Evolutionary conservation across 768 basidiomycete species (phyloP), one percentile per base, ranked within the genome.

Genomic region (Scleroderma bovista): DNA sequence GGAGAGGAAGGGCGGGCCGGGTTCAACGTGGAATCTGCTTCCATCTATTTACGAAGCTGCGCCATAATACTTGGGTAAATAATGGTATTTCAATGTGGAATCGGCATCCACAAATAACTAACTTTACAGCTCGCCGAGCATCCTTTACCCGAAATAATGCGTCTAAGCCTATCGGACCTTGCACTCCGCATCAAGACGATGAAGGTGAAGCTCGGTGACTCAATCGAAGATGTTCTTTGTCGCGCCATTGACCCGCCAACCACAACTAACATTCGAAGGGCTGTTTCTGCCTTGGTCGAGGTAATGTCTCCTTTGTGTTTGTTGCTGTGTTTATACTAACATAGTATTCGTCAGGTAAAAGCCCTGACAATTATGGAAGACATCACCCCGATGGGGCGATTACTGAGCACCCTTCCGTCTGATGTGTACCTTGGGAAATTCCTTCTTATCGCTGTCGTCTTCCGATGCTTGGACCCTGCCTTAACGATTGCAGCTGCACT

Each of bases 361-460:
- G 94, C 95, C 6, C 70, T 99, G 52, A 97, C 92, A 1, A 58
- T 77, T 2, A 72, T 74, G 1, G 92, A 99, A 65, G 93, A 95
- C 16, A 94, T 99, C 53, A 97, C 95, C 1, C 86, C 93, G 0
- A 88, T 97, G 83, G 95, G 95, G 36, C 75, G 84, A 47, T 72
- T 95, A 20, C 75, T 99, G 36, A 92, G 90, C 71, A 88, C 90
- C 63, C 73, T 99, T 34, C 95, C 95, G 0, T 90, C 93, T 41
- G 95, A 99, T 62, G 94, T 98, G 15, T 92, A 97, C 63, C 79
- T 96, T 3, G 94, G 93, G 34, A 96, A 97, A 71, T 88, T 97
- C 63, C 74, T 98, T 15, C 73, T 98, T 37, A 80, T 84, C 22
- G 86, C 93, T 6, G 83, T 86, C 2, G 64, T 93, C 34, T 89